Base-by-base conservation (phyloP, 2,329 filamentous ascomycete genomes). In the Cercospora canescens region DNA sequence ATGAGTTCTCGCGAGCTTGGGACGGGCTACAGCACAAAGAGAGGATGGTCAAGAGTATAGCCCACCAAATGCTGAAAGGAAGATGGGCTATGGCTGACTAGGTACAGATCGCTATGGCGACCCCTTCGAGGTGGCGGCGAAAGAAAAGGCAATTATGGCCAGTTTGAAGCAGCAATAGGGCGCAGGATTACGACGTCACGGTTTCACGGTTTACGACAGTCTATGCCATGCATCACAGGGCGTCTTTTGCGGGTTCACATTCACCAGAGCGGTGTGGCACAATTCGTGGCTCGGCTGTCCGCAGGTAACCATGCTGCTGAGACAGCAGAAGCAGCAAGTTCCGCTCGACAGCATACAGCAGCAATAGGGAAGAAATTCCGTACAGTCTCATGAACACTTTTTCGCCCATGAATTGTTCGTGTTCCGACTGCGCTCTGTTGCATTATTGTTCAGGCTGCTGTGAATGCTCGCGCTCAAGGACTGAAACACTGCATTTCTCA, bases 1-100 rank as follows among this genome's bases (percentile, higher is more conserved):
- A 88, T 66, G 87, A 88, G 62, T 84, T 81, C 69, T 77, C 82
- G 50, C 79, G 84, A 28, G 83, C 82, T 18, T 80, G 81, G 79
- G 82, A 83, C 30, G 73, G 72, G 67, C 70, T 88, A 55, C 72
- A 86, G 57, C 85, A 88, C 73, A 81, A 80, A 70, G 81, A 85
- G 21, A 45, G 37, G 3, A 72, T 71, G 67, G 67, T 79, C n/a
- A 70, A 71, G 62, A 73, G 77, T 78, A 66, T 66, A 76, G 71
- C 6, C 12, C 9, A 7, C 18, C 11, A 50, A n/a, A 55, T 7
- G 55, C 16, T 34, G n/a, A 55, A 4, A 26, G 24, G 39, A 14
- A 41, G 7, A 12, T 6, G 4, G 1, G 30, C 18, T 9, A 30
- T 18, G 37, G 28, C 4, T 58, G 56, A 72, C 63, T 35, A 9